Evolutionary conservation across 75 land plant genomes (phyloP).

Genomic region (Cryptomeria japonica): DNA sequence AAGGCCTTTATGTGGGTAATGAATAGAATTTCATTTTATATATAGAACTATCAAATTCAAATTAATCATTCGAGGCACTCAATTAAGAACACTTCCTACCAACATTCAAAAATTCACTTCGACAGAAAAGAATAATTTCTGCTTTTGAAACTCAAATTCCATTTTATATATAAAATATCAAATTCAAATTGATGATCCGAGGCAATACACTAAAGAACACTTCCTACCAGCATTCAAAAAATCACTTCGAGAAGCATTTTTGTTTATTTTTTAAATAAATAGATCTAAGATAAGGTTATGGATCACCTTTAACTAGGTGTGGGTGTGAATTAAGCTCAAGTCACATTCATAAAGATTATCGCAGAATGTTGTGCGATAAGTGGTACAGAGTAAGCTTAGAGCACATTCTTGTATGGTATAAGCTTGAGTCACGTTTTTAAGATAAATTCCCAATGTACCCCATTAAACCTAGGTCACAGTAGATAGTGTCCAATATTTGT

Average conservation of each 20-base stretch:
- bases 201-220: too few relatives aligned
- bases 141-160: neutral
- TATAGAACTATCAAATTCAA: neutral
- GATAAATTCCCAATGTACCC: neutral
- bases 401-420: neutral
- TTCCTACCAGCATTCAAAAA: too few relatives aligned
- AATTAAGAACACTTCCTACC: neutral
- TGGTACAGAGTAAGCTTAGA: neutral
- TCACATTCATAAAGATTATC: neutral
- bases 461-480: neutral
- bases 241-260: too few relatives aligned
- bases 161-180: too few relatives aligned
- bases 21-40: too few relatives aligned
- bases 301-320: neutral
- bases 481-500: neutral
- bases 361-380: neutral
- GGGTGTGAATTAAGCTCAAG: neutral
- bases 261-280: too few relatives aligned
- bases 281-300: neutral
- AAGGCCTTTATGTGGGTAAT: neutral
- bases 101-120: too few relatives aligned
- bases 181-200: too few relatives aligned
- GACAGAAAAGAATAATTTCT: neutral
- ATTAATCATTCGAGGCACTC: neutral
- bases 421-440: neutral